Conservation (phyloP, 2,329 filamentous ascomycete genomes). For the Hypoxylon sp. region DNA sequence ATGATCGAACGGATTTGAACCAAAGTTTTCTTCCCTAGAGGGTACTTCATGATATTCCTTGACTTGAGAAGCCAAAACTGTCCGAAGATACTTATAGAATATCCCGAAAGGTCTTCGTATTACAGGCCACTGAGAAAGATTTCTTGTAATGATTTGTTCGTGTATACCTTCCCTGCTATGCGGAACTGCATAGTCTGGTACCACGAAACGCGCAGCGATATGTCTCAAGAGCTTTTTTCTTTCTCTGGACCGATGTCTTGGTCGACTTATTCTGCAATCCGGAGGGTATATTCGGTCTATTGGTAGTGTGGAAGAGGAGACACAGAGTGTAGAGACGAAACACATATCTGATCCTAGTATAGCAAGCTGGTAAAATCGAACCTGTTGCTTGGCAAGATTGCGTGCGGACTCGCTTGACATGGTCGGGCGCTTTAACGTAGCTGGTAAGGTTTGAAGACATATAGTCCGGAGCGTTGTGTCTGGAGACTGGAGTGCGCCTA, state of each 20-base stretch:
- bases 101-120: slow-evolving; percentile 41
- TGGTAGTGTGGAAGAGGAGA: slow-evolving; percentile 40
- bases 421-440: slow-evolving; percentile 46
- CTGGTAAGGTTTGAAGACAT: slow-evolving; percentile 42
- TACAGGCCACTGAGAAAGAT: slow-evolving; percentile 6
- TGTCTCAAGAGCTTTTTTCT: slow-evolving; percentile 39
- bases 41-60: neutral
- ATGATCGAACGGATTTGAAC: slow-evolving; percentile 43
- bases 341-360: slow-evolving; percentile 61
- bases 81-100: slow-evolving; percentile 47
- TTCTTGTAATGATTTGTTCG: neutral
- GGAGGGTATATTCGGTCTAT: slow-evolving; percentile 39
- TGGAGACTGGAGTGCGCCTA: slow-evolving; percentile 32
- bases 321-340: slow-evolving; percentile 58
- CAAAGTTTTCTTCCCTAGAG: slow-evolving; percentile 14
- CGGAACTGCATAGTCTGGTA: slow-evolving; percentile 43
- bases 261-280: slow-evolving; percentile 30
- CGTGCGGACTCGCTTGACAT: slow-evolving; percentile 29
- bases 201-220: slow-evolving; percentile 45
- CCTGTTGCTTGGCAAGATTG: slow-evolving; percentile 54
- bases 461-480: slow-evolving; percentile 41
- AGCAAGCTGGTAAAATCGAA: slow-evolving; percentile 65
- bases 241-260: slow-evolving; percentile 15
- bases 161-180: slow-evolving; percentile 13
- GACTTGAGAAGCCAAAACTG: slow-evolving; percentile 8